Evolutionary conservation across 192 early-diverging fungal genomes (phyloP), one percentile per base, ranked within the genome.

Genomic region (Backusella liffmaniae): DNA sequence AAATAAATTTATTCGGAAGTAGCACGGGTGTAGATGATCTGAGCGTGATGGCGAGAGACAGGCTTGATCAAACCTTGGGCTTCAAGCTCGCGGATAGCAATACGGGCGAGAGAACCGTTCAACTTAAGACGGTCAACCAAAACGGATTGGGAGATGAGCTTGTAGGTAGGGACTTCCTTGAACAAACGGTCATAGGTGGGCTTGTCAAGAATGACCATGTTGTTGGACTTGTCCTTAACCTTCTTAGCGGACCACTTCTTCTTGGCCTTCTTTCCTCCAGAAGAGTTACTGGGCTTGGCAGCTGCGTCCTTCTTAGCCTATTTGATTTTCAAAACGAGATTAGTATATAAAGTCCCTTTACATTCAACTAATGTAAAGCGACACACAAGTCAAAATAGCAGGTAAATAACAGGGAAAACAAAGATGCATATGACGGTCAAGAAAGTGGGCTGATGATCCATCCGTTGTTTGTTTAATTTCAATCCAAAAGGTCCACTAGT

Each of bases 221-320:
- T 99, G 95, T 99, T 98, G 85, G 97, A 94, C 95, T 99, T 99
- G 86, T 99, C 98, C 96, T 99, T 98, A 75, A 97, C 95, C 92
- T 97, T 97, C 82, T 95, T 95, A 91, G 96, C 96, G 76, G 98
- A 99, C 98, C 98, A 99, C 95, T 99, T 99, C 97, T 79, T 79
- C 77, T 77, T 88, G 76, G 83, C 86, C 83, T 88, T 88, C 83
- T 90, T 90, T 79, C 84, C 89, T 85, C 84, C 89, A 79, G 83
- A 84, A 35, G 82, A 88, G 80, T 87, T 85, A 73, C 82, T 53
- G 44, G 85, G 85, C 81, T 89, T 86, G 66, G 84, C 86, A 78
- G 87, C 87, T 72, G 83, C 86, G 80, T 88, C 87, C 81, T 90
- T 88, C 80, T 90, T 90, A 66, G 84, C 88, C 88, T 90, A 80